Conservation (phyloP, 108 stramenopile genomes). For the Cylindrotheca fusiformis region DNA sequence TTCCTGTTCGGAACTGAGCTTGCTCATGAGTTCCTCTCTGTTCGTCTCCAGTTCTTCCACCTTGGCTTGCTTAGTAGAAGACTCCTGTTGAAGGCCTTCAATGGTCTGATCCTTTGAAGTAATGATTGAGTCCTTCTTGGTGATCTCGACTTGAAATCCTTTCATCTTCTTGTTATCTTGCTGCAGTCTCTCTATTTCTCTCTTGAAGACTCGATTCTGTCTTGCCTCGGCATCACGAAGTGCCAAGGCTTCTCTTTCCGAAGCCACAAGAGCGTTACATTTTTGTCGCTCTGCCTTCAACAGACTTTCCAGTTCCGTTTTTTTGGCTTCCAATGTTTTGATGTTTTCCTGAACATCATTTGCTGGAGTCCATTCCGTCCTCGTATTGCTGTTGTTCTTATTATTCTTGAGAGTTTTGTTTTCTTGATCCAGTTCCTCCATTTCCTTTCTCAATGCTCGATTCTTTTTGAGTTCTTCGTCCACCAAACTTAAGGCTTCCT, state of each 20-base stretch:
- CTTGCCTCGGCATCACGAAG: not conserved
- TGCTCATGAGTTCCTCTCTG: not conserved
- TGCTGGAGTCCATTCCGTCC: not conserved
- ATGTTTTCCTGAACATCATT: not conserved
- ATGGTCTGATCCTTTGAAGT: not conserved
- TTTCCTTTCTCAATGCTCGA: not conserved
- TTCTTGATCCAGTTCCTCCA: not conserved
- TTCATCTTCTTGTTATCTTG: not conserved
- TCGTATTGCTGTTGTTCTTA: not conserved
- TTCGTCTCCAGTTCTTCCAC: not conserved
- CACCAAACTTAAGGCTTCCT: not conserved
- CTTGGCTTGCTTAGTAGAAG: not conserved
- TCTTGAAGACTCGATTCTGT: not conserved
- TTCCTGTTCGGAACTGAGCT: not conserved
- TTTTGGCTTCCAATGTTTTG: not conserved
- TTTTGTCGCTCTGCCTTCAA: not conserved
- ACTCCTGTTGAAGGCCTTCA: not conserved
- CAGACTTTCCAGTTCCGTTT: not conserved
- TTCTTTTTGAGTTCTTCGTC: not conserved
- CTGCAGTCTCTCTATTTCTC: not conserved
- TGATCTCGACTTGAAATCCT: not conserved
- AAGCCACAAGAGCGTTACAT: not conserved
- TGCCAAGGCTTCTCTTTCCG: not conserved
- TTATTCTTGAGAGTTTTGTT: not conserved
- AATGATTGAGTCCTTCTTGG: not conserved